Base-by-base conservation (phyloP, 2,329 filamentous ascomycete species). In the Beauveria varroae region DNA sequence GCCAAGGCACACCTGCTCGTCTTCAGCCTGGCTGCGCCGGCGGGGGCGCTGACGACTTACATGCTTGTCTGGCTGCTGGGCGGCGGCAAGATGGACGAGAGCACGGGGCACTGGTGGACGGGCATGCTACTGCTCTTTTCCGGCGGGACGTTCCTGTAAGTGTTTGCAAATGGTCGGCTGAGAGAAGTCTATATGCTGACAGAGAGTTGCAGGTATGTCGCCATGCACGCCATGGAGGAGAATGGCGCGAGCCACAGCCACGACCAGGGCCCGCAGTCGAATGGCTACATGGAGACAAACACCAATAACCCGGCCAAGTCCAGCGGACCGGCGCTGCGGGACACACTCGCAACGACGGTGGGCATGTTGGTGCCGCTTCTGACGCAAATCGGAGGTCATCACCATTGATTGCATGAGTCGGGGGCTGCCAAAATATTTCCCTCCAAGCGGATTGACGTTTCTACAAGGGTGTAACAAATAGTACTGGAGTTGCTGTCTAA, bases 211-310 rank as follows among this genome's bases (percentile, higher is more conserved):
- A 96, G 91, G 68, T 96, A 98, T 70, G 95, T 99, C 49, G 95
- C 95, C 1, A 97, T 98, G 93, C 95, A 99, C 71, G 92, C 93
- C 1, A 96, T 98, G 91, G 90, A 96, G 71, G 93, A 96, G 69
- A 84, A 87, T 57, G 73, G 75, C 9, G 71, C 75, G 34, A 74
- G 77, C 55, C 80, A 86, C 64, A 74, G 76, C 57, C 80, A 86
- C 64, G 78, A 85, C n/a, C 78, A 83, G 62, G 74, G 77, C 57
- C 68, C 73, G 0, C 68, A 71, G 5, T 70, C 74, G 41, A 86
- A 87, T 64, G 81, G 85, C 57, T 85, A 84, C 68, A 68, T 77
- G 7, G 84, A 87, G 22, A 75, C 75, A 3, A 73, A 71, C 53
- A 68, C 72, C 18, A 61, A 72, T 41, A 68, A 76, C 46, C 79